A percentile compares a stretch with the other conserved stretches of the same genome.
These are phyloP conservation scores for Nemophila menziesii DNA, from an alignment of 257 asterid species.

Conservation along the genomic window DNA sequence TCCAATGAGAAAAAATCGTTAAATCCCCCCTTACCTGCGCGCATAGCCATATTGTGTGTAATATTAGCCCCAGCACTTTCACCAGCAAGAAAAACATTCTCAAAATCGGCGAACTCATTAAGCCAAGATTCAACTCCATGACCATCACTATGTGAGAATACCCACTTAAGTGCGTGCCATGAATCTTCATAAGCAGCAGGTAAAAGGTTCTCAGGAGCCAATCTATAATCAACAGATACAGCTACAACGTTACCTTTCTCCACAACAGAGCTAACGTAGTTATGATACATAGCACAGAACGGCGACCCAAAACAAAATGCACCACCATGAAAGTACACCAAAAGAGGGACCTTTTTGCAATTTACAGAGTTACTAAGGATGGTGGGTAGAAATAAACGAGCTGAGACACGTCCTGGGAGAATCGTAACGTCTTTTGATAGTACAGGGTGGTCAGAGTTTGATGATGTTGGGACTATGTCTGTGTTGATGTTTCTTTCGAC, in stretches of 20 bases:
- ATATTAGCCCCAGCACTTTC: slow-evolving; percentile 39
- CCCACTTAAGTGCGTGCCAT: slow-evolving; percentile 33
- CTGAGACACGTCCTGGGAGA: slow-evolving; percentile 15
- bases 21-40: no score
- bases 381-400: slow-evolving; percentile 23
- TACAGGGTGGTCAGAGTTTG: slow-evolving; percentile 16
- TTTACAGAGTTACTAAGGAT: neutral
- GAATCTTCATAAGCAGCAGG: slow-evolving; percentile 33
- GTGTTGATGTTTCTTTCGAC: slow-evolving; percentile 18
- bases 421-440: slow-evolving; percentile 29
- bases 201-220: slow-evolving; percentile 37
- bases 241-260: slow-evolving; percentile 20
- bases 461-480: slow-evolving; percentile 21
- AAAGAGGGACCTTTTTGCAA: slow-evolving; percentile 26
- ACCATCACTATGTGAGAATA: slow-evolving; percentile 10
- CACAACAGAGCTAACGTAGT: slow-evolving; percentile 19
- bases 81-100: slow-evolving; percentile 25
- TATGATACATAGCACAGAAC: slow-evolving; percentile 19
- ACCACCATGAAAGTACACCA: slow-evolving; percentile 40
- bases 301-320: slow-evolving; percentile 20
- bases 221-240: slow-evolving; percentile 26
- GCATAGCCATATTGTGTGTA: slow-evolving; percentile 24
- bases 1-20: no score
- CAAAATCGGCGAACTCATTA: slow-evolving; percentile 18
- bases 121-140: slow-evolving; percentile 25